Base-by-base conservation (phyloP, 192 early-diverging fungal genomes). In the Coemansia sp. region DNA sequence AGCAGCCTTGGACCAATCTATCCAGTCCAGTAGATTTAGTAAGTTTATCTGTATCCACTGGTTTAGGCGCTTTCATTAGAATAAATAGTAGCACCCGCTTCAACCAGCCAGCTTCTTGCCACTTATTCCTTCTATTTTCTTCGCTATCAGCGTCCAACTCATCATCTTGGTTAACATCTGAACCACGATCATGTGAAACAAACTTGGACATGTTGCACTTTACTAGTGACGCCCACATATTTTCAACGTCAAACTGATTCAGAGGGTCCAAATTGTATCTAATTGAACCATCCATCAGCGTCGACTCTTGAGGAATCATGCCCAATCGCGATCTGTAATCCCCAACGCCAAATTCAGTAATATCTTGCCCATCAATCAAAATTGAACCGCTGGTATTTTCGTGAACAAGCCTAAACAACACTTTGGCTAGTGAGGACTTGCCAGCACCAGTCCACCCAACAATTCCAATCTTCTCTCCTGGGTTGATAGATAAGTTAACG, bases 311-410 rank as follows among this genome's bases (percentile, higher is more conserved):
- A 10, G 88, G 87, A 57, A 89, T 88, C 48, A 68, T 68, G 17
- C 66, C 76, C 2, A 78, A 36, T 19, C 64, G 45, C 33, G 76
- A 37, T 13, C 96, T 83, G 33, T 96, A 72, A 24, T 72, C 70
- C 1, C 84, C 80, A n/a, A 94, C 81, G 4, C 89, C 91, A 42
- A 96, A 80, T 29, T 85, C 85, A 34, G 78, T 82, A 24, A 91
- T 86, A 65, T 94, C 91, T n/a, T 93, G 51, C 9, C 88, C 89
- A 70, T 97, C 94, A 59, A 97, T 91, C 29, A 81, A 64, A 42
- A 95, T 93, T 1, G 77, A 70, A 2, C 79, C 79, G 1, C 33
- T 53, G 1, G 74, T 64, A 2, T 85, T 87, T 44, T 89, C 87
- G 16, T 88, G 83, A 61, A 90, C 77, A 37, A 90, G 79, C 14